Evolutionary conservation across 1,284 basidiomycete species (phyloP), one percentile per base, ranked within the genome.

Genomic region (Stygiomarasmius scandens): DNA sequence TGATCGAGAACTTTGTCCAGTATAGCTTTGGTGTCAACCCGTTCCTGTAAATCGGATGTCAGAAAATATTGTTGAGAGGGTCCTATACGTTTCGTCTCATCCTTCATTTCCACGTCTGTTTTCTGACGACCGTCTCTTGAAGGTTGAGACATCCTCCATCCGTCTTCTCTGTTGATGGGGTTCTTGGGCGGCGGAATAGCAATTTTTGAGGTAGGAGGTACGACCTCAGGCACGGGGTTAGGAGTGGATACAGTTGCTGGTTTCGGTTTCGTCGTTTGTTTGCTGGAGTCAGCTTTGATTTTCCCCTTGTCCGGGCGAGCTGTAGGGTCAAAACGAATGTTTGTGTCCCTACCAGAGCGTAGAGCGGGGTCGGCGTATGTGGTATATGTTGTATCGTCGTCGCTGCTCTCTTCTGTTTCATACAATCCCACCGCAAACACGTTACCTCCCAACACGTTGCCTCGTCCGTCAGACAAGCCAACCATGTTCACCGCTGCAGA

Each of bases 101-200:
- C 51, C 45, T 49, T 53, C 49, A 58, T 52, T 10, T 19, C 27
- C 3, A 53, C 44, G 23, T 52, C 52, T 29, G 22, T 25, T 12
- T 24, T 9, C n/a, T 27, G 3, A 38, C 32, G 12, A 34, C 32
- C 32, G 20, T 52, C 12, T 16, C 49, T 48, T 6, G 29, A 48
- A 1, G 51, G 46, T 27, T 48, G 23, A 1, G 56, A 53, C 4
- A 19, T 12, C 24, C 54, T 50, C 56, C 56, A 58, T 9, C 56
- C 56, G 2, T 58, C 56, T 23, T 43, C 3, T 23, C 45, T 19
- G 34, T 58, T 58, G 38, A 58, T 58, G 5, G 56, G 56, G 27
- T 54, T 48, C 11, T 44, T 19, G 4, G 51, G 56, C 14, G 51
- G 12, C n/a, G 56, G 56, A 29, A 58, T 32, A 2, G 16, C 8